Conservation (phyloP, 2,329 filamentous ascomycete genomes). For the Purpureocillium takamizusanense region DNA sequence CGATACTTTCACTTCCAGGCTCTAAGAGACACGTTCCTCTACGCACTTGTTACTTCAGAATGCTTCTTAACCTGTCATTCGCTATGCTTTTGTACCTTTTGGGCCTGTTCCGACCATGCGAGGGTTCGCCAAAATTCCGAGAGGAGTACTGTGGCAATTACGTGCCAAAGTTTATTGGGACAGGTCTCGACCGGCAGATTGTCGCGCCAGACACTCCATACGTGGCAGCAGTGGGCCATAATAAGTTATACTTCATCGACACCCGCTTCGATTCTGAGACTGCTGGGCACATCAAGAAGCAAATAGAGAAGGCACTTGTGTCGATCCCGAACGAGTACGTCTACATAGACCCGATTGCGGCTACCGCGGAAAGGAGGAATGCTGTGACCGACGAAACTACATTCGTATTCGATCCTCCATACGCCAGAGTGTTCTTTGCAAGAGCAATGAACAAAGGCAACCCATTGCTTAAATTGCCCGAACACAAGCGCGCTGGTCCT, state of each 20-base stretch:
- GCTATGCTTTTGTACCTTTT: conserved; percentile 1
- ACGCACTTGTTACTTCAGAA: no score
- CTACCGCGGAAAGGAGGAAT: background rate
- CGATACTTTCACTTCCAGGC: no score
- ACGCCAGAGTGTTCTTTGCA: conserved; percentile 7
- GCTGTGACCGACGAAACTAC: conserved; percentile 1
- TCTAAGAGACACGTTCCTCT: no score
- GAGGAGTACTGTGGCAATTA: conserved; percentile 6
- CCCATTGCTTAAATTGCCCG: conserved; percentile 4
- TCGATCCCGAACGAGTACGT: background rate
- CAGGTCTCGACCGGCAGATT: conserved; percentile 5
- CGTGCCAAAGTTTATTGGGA: conserved; percentile 4
- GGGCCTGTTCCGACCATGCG: conserved; percentile 1
- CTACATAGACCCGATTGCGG: conserved; percentile 2
- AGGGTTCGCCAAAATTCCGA: conserved; percentile 3
- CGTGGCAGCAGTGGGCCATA: conserved; percentile 6
- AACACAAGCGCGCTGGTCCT: conserved; percentile 3
- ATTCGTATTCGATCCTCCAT: conserved; percentile 8
- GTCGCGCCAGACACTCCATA: conserved; percentile 10
- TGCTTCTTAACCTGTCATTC: background rate
- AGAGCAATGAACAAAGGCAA: conserved; percentile 8
- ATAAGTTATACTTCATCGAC: conserved; percentile 9
- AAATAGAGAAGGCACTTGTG: conserved; percentile 6
- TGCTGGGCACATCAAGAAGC: conserved; percentile 7
- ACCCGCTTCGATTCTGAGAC: conserved; percentile 4